Evolutionary conservation across 2,329 filamentous ascomycete genomes (phyloP), one percentile per base, ranked within the genome.

Genomic region (Leptographium procerum): DNA sequence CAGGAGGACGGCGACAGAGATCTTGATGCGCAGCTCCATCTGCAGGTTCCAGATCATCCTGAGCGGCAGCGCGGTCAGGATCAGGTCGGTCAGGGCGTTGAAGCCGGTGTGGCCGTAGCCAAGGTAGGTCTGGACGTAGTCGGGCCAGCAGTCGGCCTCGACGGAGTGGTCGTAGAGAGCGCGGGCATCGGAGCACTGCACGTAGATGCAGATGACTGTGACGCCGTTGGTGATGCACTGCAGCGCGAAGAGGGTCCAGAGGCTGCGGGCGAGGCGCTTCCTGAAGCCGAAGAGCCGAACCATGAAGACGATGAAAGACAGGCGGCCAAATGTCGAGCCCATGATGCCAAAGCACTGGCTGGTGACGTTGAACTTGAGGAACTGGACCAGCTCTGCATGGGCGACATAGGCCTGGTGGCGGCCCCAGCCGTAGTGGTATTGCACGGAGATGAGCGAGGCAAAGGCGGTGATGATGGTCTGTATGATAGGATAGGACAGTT

Each of bases 21-120:
- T 52, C 47, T 57, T 57, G 19, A 57, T 22, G 45, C 55, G 55
- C 26, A 34, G 16, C 45, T 40, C 33, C 60, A 47, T 60, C 59
- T 54, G 56, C 59, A 57, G 47, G 47, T 57, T 48, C 55, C 55
- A 57, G 55, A 57, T 57, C 28, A 57, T 51, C 22, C 7, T 10
- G 22, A 57, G 22, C 11, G 55, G 55, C 14, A 57, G n/a, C 31
- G 28, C 31, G 31, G 55, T 52, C 28, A 57, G 29, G 31, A 57
- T 34, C n/a, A 57, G 45, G 55, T 57, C 55, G n/a, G 55, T 57
- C n/a, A 57, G 55, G 29, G 26, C 55, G 33, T 57, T 57, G 16
- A 48, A 57, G 55, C 29, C 28, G 13, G 45, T 57, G 47, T 57
- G 55, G 22, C 28, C 55, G 22, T 57, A 57, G 55, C 55, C 55